Base-by-base conservation (phyloP, 805 yeast genomes). In the Metschnikowia similis region DNA sequence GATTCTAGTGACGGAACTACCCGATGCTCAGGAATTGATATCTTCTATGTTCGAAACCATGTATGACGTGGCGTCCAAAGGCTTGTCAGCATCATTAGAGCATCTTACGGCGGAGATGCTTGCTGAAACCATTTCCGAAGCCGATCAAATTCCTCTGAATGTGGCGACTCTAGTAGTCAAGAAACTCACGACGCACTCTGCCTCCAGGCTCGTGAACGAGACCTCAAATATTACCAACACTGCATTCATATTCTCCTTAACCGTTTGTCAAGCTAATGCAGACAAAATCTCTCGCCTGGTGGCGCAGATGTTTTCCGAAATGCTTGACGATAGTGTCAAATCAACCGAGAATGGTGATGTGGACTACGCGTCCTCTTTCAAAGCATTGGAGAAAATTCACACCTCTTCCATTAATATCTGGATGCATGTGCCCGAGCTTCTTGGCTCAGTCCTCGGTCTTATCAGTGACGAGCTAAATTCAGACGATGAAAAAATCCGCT, bases 381-480 rank as follows among this genome's bases (percentile, higher is more conserved):
- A 71, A 39, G 80, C 79, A 17, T 66, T 87, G 47, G 72, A 71
- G 9, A 84, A 83, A 59, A 71, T 87, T 3, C 96, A 89, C 60
- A 74, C 66, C 10, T 67, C 89, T 32, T 69, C 84, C 0, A 67
- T 83, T 2, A 84, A 84, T 52, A 69, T 90, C 2, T 91, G 97
- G 96, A 80, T 74, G 56, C 75, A 80, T 46, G 83, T 83, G 0
- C 97, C 97, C 0, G 94, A 86, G 42, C 68, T 87, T 17, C 71
- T 88, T 9, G 75, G 80, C 3, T 81, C 94, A 1, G 85, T 87
- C 0, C 80, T 87, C 75, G 94, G 96, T 0, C 77, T 88, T 46
- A 70, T 90, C 4, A 88, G 87, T 56, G 89, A 87, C 58, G 96
- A 90, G 56, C 68, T 90, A 38, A 82, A 81, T 50, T 89, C 96